Percentiles rank a stretch among this genome's conserved stretches.
phyloP scores from a whole-genome alignment of 2,329 filamentous ascomycete genomes.

The Cucurbitaria berberidis region DNA sequence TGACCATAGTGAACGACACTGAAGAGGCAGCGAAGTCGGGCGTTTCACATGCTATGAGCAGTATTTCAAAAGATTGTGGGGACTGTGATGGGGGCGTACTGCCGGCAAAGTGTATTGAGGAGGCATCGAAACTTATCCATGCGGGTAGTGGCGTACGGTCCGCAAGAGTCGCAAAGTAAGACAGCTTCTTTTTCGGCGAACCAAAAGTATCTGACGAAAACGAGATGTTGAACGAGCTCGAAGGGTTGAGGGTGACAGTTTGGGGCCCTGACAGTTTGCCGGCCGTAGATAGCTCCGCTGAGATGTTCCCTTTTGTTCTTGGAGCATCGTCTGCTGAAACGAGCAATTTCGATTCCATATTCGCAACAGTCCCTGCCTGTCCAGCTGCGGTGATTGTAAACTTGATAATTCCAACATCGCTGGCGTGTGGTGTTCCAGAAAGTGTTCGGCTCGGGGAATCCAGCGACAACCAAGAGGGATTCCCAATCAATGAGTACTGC shows the following conservation, averaged over 20 bases:
- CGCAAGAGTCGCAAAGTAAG: conserved; percentile 77
- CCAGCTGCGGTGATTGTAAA: conserved; percentile 76
- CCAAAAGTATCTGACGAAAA: conserved; percentile 65
- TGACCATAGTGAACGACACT: conserved; percentile 71
- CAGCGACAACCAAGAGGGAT: conserved; percentile 77
- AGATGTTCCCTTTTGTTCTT: conserved; percentile 61
- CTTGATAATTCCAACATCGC: conserved; percentile 63
- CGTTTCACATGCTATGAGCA: conserved; percentile 78
- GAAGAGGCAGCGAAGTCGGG: conserved; percentile 74
- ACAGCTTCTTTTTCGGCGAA: conserved; percentile 60
- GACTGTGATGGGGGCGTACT: conserved; percentile 69
- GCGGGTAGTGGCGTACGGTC: conserved; percentile 84
- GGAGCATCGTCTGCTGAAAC: conserved; percentile 67
- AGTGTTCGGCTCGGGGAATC: conserved; percentile 69
- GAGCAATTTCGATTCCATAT: conserved; percentile 72
- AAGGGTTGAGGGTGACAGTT: conserved; percentile 55
- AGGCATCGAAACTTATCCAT: conserved; percentile 78
- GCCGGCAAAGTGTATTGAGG: conserved; percentile 71
- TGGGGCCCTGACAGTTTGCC: conserved; percentile 65
- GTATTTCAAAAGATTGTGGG: conserved; percentile 74
- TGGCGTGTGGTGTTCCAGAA: conserved; percentile 69
- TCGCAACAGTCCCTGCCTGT: conserved; percentile 62
- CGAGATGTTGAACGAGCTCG: conserved; percentile 50
- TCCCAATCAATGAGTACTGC: conserved; percentile 68
- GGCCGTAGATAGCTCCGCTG: conserved; percentile 63